These are phyloP conservation scores for Blumeria hordei DNA, from an alignment of 2,329 filamentous ascomycete species.

Conservation along the genomic window DNA sequence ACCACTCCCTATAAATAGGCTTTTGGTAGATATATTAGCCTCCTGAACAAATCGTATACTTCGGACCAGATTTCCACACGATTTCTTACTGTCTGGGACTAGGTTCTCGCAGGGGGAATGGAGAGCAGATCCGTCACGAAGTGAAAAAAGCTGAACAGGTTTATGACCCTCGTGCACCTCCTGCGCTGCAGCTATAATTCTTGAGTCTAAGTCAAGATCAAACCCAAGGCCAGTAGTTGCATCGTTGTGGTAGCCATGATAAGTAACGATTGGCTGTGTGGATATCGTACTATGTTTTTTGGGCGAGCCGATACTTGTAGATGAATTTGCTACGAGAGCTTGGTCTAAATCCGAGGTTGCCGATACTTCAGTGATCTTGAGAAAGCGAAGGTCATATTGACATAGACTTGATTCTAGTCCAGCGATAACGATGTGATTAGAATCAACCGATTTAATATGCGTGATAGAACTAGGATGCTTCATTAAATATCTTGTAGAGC, in stretches of 20 bases:
- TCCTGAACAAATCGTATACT: slow-evolving; percentile 9
- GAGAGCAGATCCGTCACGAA: slow-evolving; percentile 7
- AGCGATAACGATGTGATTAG: slow-evolving; percentile 26
- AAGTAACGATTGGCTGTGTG: slow-evolving; percentile 21
- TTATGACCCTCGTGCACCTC: slow-evolving; percentile 4
- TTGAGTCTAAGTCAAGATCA: slow-evolving; percentile 23
- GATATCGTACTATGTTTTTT: not conserved
- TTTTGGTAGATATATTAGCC: slow-evolving; percentile 5
- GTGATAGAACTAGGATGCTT: slow-evolving; percentile 19
- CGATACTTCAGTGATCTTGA: slow-evolving; percentile 2
- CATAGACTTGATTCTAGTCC: slow-evolving; percentile 25
- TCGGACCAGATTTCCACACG: not conserved
- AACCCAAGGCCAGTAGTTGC: slow-evolving; percentile 26
- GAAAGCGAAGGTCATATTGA: slow-evolving; percentile 31
- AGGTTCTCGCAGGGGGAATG: not conserved
- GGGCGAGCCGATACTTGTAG: not conserved
- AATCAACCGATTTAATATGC: slow-evolving; percentile 24
- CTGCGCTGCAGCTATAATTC: slow-evolving; percentile 28
- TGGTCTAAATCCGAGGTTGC: not conserved
- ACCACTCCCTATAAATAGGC: slow-evolving; percentile 5
- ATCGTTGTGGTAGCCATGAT: slow-evolving; percentile 25
- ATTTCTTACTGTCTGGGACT: not conserved
- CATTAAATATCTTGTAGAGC: slow-evolving; percentile 6
- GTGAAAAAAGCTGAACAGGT: slow-evolving; percentile 10
- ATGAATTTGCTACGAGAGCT: not conserved